phyloP scores from a whole-genome alignment of 352 stramenopile species.

The Phytopythium chamaehyphon region DNA sequence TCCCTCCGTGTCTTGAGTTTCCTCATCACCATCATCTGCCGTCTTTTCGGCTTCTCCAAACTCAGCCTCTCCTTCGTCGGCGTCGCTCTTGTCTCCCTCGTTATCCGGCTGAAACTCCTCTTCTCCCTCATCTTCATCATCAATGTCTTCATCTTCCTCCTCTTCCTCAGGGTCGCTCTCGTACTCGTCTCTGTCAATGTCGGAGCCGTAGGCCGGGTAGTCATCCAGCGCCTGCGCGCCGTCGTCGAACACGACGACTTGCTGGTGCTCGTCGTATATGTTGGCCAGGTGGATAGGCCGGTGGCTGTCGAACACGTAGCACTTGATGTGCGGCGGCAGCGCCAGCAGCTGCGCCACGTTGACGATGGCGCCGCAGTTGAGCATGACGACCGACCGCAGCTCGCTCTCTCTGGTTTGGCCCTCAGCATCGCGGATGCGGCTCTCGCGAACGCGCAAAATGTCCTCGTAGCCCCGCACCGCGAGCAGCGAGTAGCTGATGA shows the following conservation, averaged over 20 bases:
- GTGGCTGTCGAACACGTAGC: constrained; percentile 96
- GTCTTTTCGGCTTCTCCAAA: constrained; percentile 19
- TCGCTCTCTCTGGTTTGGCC: constrained; percentile 39
- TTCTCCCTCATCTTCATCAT: constrained; percentile 35
- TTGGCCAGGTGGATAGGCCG: constrained; percentile 96
- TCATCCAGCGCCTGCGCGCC: constrained; percentile 62
- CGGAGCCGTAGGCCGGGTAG: constrained; percentile 80
- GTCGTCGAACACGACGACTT: constrained; percentile 83
- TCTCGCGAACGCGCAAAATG: constrained; percentile 69
- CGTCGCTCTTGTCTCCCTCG: constrained; percentile 48
- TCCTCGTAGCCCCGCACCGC: constrained; percentile 84
- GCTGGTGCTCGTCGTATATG: constrained; percentile 86
- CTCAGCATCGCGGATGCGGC: constrained; percentile 51
- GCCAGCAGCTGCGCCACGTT: constrained; percentile 88
- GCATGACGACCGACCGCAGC: constrained; percentile 89
- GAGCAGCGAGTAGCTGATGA: constrained; percentile 72
- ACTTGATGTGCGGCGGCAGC: constrained; percentile 56
- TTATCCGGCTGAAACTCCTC: constrained; percentile 48
- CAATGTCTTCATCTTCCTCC: constrained; percentile 48
- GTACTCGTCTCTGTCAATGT: constrained; percentile 63
- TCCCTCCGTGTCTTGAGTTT: constrained; percentile 15
- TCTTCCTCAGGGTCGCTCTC: constrained; percentile 57
- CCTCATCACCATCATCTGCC: constrained; percentile 8
- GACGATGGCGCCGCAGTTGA: constrained; percentile 94
- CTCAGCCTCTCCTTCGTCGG: constrained; percentile 52